Base-by-base conservation (phyloP, 1,284 basidiomycete species). In the Marasmius tenuissimus region DNA sequence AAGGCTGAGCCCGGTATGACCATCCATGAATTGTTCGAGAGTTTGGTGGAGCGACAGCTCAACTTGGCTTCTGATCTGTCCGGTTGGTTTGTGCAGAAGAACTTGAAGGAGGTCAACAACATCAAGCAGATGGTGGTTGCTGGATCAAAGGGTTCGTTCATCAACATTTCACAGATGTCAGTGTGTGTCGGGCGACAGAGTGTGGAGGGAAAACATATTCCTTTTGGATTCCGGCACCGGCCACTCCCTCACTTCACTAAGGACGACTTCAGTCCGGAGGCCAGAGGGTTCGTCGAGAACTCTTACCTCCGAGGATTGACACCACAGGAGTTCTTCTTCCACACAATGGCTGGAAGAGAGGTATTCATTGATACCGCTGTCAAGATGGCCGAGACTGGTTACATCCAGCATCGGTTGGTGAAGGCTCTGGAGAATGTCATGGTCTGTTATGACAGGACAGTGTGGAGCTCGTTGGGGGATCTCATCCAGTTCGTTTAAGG, bases 91-190 rank as follows among this genome's bases (percentile, higher is more conserved):
- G 97, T 96, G 16, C 95, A 99, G 80, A 91, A 94, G 78, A 92
- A 92, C 72, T 81, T 99, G 84, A 98, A 98, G 81, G 94, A 95
- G 74, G 96, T 97, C 79, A 99, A 99, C 83, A 98, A 98, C 70
- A 97, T 99, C 81, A 99, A 99, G 84, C 97, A 99, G 85, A 99
- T 99, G 97, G 97, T 99, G 69, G 94, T 97, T 10, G 96, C 97
- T 12, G 97, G 97, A 49, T 97, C 97, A 34, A 99, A 99, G 79
- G 96, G 96, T 78, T 96, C 94, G 0, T 96, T 95, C 83, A 99
- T 99, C 85, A 99, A 99, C 79, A 98, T 99, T 72, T 99, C 97
- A 20, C 97, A 99, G 78, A 99, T 99, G 97, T 98, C 96, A 9
- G 96, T 97, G 63, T 97, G 96, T 83, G 97, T 99, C 57, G 97